A percentile compares a stretch with the other conserved stretches of the same genome.
Evolutionary conservation across 148 eudicot genomes (phyloP).

Genomic region (Rhododendron vialii): DNA sequence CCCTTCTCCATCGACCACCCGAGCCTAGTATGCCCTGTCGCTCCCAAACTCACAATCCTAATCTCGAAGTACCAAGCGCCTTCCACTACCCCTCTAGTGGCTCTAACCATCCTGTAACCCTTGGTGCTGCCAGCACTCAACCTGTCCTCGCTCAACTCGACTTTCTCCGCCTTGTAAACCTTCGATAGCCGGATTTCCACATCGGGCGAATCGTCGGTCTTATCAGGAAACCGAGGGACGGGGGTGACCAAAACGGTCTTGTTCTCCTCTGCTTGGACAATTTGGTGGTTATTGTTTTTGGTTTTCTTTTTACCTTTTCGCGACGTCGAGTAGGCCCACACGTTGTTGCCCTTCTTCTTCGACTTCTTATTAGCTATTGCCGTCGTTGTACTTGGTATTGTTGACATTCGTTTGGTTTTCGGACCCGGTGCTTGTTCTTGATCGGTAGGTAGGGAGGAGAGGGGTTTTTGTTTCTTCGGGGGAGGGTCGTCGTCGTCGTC

Average conservation of each 20-base stretch:
- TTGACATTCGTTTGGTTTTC: constrained; percentile 24
- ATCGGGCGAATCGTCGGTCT: constrained; percentile 62
- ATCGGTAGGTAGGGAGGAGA: constrained; percentile 17
- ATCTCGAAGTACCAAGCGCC: constrained; percentile 95
- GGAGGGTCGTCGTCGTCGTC: neutral
- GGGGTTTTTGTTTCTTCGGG: constrained; percentile 36
- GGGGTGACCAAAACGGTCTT: constrained; percentile 50
- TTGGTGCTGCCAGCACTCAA: constrained; percentile 75
- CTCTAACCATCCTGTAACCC: constrained; percentile 96
- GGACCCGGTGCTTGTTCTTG: neutral
- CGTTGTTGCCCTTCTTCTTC: constrained; percentile 54
- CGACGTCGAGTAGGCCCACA: constrained; percentile 56
- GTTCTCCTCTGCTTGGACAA: constrained; percentile 29
- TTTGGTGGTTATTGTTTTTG: constrained; percentile 25
- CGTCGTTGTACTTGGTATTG: neutral
- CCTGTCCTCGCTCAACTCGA: constrained; percentile 83
- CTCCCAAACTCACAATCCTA: constrained; percentile 67
- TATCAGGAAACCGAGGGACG: constrained; percentile 62
- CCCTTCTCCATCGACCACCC: constrained; percentile 97
- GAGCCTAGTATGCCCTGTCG: constrained; percentile 80
- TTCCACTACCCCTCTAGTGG: constrained; percentile 78
- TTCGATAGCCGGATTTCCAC: constrained; percentile 61
- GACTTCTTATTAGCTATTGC: constrained; percentile 16
- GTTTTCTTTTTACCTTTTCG: constrained; percentile 56
- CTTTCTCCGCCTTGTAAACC: constrained; percentile 87